Evolutionary conservation across 441 rosid species (phyloP).

Genomic region (Erysimum cheiri): DNA sequence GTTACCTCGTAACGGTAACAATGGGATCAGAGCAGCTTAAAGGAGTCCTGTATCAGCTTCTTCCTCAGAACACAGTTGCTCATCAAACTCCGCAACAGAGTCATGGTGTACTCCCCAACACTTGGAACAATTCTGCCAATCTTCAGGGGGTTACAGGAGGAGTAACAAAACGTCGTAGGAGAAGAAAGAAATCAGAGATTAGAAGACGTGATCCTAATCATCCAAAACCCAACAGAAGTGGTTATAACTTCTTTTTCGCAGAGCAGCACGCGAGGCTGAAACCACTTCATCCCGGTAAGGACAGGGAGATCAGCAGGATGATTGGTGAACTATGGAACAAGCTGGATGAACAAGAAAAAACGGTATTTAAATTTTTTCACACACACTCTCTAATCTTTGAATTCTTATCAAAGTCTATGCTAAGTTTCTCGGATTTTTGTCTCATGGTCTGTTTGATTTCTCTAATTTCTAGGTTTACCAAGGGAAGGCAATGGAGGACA

Average conservation of each 20-base stretch:
- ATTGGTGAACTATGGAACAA: conserved; percentile 97
- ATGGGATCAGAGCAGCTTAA: conserved; percentile 79
- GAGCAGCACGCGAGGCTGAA: conserved; percentile 94
- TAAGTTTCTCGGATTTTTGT: background rate
- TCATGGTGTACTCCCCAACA: conserved; percentile 41
- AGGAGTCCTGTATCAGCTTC: conserved; percentile 81
- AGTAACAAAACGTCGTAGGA: conserved; percentile 66
- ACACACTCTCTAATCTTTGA: background rate
- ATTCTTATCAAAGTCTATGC: background rate
- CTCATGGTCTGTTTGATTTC: conserved; percentile 26
- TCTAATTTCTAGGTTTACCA: conserved; percentile 66
- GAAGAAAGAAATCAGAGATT: conserved; percentile 88
- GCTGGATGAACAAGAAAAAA: conserved; percentile 62
- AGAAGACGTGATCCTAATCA: conserved; percentile 91
- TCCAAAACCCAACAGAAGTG: conserved; percentile 94
- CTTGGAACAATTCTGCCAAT: conserved; percentile 36
- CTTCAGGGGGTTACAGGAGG: conserved; percentile 37
- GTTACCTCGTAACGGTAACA: conserved; percentile 85
- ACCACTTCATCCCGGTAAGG: conserved; percentile 91
- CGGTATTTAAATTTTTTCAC: conserved; percentile 52
- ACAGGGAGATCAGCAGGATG: conserved; percentile 91
- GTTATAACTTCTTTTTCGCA: conserved; percentile 92
- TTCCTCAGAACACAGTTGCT: conserved; percentile 48
- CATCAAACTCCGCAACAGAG: conserved; percentile 47
- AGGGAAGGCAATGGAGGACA: conserved; percentile 81